Percentiles rank a stretch among this genome's conserved stretches.
phyloP scores from a whole-genome alignment of 176 grass and related monocot species.

The Typha latifolia region DNA sequence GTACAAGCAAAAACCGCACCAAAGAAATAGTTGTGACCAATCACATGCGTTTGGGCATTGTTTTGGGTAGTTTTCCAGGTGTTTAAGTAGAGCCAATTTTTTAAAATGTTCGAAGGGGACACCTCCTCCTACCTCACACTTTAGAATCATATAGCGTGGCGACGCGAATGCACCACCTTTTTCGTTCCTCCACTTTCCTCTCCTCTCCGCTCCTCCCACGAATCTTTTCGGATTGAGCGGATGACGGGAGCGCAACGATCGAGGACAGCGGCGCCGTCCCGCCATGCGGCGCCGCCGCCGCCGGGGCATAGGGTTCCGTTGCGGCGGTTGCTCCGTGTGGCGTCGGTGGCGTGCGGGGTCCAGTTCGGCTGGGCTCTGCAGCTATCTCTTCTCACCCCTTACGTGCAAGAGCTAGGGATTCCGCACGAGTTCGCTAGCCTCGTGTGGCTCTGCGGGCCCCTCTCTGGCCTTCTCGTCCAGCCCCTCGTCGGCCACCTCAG shows the following conservation, averaged over 20 bases:
- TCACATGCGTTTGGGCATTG: not conserved
- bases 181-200: not conserved
- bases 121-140: not conserved
- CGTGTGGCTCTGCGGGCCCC: constrained; percentile 79
- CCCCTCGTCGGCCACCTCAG: constrained; percentile 66
- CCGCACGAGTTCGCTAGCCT: constrained; percentile 72
- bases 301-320: constrained; percentile 30
- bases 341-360: constrained; percentile 61
- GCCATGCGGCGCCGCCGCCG: constrained; percentile 13
- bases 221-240: not conserved
- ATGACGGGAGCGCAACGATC: constrained; percentile 13
- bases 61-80: not conserved
- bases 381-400: constrained; percentile 58
- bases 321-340: constrained; percentile 41
- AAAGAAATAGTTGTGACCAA: not conserved
- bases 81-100: not conserved
- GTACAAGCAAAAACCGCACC: too few species aligned
- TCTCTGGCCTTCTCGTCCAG: constrained; percentile 71
- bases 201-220: not conserved
- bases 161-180: not conserved
- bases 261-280: constrained; percentile 4
- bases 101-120: not conserved
- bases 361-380: constrained; percentile 80
- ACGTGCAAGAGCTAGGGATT: constrained; percentile 78
- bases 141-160: not conserved